Percentiles rank a stretch among this genome's conserved stretches.
These are phyloP conservation scores for Cucurbitaria berberidis DNA, from an alignment of 2,329 filamentous ascomycete species.

Conservation along the genomic window DNA sequence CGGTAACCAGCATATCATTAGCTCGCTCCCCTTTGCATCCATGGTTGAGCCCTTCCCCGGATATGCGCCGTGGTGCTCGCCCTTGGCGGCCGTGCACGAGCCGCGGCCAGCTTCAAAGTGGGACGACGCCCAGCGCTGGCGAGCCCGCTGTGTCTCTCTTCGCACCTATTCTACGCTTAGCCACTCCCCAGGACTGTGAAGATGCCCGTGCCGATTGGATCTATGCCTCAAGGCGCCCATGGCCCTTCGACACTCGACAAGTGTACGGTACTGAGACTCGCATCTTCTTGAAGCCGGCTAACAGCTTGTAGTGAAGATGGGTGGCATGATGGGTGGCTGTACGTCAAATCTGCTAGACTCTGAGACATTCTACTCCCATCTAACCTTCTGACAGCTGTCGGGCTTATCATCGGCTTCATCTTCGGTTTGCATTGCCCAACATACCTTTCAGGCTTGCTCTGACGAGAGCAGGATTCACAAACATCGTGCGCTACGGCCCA, in stretches of 20 bases:
- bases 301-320: slow-evolving; percentile 82
- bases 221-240: slow-evolving; percentile 43
- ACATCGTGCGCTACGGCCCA: slow-evolving; percentile 93
- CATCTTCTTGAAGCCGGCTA: slow-evolving; percentile 36
- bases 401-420: slow-evolving; percentile 96
- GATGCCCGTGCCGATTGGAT: slow-evolving; percentile 65
- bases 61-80: slow-evolving; percentile 3
- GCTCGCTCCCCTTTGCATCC: slow-evolving; percentile 12
- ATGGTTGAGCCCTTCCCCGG: slow-evolving; percentile 15
- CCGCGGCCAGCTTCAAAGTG: slow-evolving; percentile 20
- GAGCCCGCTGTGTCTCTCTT: slow-evolving; percentile 21
- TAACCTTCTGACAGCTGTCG: slow-evolving; percentile 72
- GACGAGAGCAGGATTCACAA: slow-evolving; percentile 73
- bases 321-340: slow-evolving; percentile 98
- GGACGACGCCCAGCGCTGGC: slow-evolving; percentile 15
- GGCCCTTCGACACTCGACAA: slow-evolving; percentile 75
- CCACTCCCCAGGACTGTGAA: slow-evolving; percentile 20
- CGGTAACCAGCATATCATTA: background rate
- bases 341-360: slow-evolving; percentile 53
- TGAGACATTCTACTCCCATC: slow-evolving; percentile 6
- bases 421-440: slow-evolving; percentile 68
- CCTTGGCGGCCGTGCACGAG: slow-evolving; percentile 16
- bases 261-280: slow-evolving; percentile 56
- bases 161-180: slow-evolving; percentile 15
- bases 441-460: slow-evolving; percentile 16